Base-by-base conservation (phyloP, 495 filamentous ascomycete species). In the Pyronema omphalodes region DNA sequence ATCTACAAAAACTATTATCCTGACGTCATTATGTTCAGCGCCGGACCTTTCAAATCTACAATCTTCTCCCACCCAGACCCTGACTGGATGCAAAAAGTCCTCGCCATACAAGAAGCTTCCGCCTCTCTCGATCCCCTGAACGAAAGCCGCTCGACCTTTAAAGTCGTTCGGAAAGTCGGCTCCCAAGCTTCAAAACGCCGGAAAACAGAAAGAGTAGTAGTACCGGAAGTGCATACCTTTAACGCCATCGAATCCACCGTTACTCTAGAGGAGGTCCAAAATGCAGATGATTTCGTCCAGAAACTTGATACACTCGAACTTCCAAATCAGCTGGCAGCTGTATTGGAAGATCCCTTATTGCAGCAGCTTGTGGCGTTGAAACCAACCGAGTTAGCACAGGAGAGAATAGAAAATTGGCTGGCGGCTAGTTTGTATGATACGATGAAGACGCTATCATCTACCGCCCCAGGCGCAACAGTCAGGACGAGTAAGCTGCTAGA, bases 1-100 rank as follows among this genome's bases (percentile, higher is more conserved):
- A 74, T 88, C 7, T 94, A 82, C 69, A 91, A 91, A 60, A 85
- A 87, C 63, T 91, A 89, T 62, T 91, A 86, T 61, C 86, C 88
- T 6, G 86, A 93, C 67, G 81, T 93, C 47, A 82, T 93, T 55
- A 69, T 88, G n/a, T 82, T 80, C 36, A 78, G 80, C 61, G 67
- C 73, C 12, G 73, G 72, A 34, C 70, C 69, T 55, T 73, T 71
- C 9, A 71, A 71, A 53, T 72, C 74, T 17, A 71, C 76, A 14
- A 62, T 75, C 18, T 80, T 80, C 61, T 79, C 74, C 73, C 79
- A 87, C 63, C 83, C 85, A 17, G 80, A 86, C 63, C 73, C 71
- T 3, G 80, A 88, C 69, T 94, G 88, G 88, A 71, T 80, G 40
- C 72, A 71, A 51, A 79, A 78, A 57, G 70, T 86, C 23, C 74